Conservation (phyloP, 306 rosid species). For the Cicer chorassanicum region DNA sequence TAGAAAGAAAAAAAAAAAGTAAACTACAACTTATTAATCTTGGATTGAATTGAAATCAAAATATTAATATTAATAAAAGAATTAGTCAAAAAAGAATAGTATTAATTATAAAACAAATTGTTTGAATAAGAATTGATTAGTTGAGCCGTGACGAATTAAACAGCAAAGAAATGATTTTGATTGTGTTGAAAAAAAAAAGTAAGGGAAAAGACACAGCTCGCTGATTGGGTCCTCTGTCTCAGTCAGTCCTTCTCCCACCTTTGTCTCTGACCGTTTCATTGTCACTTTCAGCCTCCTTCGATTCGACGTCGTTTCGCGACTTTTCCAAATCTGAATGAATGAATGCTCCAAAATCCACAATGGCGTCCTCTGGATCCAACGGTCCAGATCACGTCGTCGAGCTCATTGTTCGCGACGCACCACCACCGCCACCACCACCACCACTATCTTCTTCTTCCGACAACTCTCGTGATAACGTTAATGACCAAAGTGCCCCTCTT, state of each 20-base stretch:
- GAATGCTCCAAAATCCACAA: conserved; percentile 21
- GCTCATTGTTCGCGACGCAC: conserved; percentile 54
- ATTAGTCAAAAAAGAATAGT: too few relatives aligned
- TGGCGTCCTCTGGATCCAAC: conserved; percentile 54
- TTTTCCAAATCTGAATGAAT: conserved; percentile 37
- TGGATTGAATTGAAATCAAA: background rate
- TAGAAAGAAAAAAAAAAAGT: too few relatives aligned
- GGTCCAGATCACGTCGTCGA: conserved; percentile 60
- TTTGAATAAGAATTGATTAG: too few relatives aligned
- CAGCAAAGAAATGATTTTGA: background rate
- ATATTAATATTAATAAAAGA: too few relatives aligned
- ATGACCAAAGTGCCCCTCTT: conserved; percentile 65
- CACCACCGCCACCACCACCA: background rate
- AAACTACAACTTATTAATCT: background rate
- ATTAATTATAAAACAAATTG: background rate
- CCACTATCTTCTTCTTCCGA: conserved; percentile 16
- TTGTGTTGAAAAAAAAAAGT: background rate
- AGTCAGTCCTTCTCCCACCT: conserved; percentile 12
- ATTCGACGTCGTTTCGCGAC: background rate
- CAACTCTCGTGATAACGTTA: conserved; percentile 41
- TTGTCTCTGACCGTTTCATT: conserved; percentile 25
- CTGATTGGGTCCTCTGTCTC: conserved; percentile 11
- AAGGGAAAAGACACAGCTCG: conserved; percentile 1
- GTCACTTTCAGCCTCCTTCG: conserved; percentile 3
- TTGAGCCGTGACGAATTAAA: background rate